phyloP scores from a whole-genome alignment of 148 eudicot species.

The Persicaria tinctoria region DNA sequence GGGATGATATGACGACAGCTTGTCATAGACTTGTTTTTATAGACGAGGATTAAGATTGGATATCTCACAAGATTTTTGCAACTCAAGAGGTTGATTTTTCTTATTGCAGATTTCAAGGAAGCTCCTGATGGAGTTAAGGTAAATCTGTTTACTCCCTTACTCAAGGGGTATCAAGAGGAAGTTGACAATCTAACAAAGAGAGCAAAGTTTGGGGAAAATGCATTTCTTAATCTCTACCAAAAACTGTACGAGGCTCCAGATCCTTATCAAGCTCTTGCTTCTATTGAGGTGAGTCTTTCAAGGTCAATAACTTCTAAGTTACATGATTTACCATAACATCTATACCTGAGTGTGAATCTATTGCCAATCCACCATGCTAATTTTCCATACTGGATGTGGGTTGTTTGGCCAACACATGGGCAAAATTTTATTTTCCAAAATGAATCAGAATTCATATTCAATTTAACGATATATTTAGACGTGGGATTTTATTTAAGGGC shows the following conservation, averaged over 20 bases:
- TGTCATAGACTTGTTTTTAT: neutral
- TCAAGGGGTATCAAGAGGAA: constrained; percentile 96
- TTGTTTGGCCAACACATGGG: neutral
- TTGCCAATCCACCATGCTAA: neutral
- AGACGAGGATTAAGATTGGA: neutral
- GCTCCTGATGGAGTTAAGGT: constrained; percentile 80
- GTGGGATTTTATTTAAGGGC: neutral
- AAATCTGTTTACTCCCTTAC: constrained; percentile 65
- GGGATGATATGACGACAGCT: neutral
- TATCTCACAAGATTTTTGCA: neutral
- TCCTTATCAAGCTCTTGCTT: constrained; percentile 87
- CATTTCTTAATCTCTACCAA: constrained; percentile 93
- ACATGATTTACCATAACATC: neutral
- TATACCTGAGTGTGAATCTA: neutral
- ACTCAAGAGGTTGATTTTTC: constrained; percentile 2
- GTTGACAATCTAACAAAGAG: constrained; percentile 96
- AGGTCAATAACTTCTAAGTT: neutral
- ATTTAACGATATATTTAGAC: too few relatives aligned
- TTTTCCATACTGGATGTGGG: neutral
- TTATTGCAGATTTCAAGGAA: constrained; percentile 78
- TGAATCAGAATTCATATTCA: neutral
- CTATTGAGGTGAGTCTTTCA: constrained; percentile 45
- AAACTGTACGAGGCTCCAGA: constrained; percentile 99
- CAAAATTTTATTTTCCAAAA: neutral
- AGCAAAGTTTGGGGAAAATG: constrained; percentile 97